phyloP scores from a whole-genome alignment of 805 yeast species.

The Kuraishia capsulata region DNA sequence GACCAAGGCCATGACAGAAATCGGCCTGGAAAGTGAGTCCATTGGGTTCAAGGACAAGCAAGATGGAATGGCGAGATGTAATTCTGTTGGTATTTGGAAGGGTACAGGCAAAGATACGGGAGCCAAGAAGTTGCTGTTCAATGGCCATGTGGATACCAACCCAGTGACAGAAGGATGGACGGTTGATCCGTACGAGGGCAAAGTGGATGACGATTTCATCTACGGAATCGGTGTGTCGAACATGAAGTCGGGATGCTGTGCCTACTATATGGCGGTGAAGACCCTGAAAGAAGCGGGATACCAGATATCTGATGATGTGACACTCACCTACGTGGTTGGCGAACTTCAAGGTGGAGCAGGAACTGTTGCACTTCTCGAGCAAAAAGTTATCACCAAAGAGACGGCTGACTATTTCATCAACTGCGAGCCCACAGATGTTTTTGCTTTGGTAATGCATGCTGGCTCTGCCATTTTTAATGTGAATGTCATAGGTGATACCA shows the following conservation, averaged over 20 bases:
- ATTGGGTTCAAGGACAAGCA: constrained; percentile 13
- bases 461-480: constrained; percentile 19
- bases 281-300: constrained; percentile 18
- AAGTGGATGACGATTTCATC: constrained; percentile 15
- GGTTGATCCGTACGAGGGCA: constrained; percentile 20
- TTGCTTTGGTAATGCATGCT: constrained; percentile 20
- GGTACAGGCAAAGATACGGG: constrained; percentile 12
- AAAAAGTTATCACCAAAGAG: constrained; percentile 13
- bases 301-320: constrained; percentile 17
- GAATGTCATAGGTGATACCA: constrained; percentile 20
- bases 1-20: constrained; percentile 14
- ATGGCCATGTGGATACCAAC: constrained; percentile 23
- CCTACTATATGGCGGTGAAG: constrained; percentile 22
- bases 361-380: constrained; percentile 17
- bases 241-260: constrained; percentile 23
- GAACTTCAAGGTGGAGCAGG: constrained; percentile 23
- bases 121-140: constrained; percentile 16
- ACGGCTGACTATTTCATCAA: constrained; percentile 20
- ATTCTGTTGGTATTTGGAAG: constrained; percentile 20
- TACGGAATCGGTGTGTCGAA: constrained; percentile 23
- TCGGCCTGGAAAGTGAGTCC: constrained; percentile 16
- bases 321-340: constrained; percentile 18
- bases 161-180: constrained; percentile 24
- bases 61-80: constrained; percentile 16
- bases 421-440: constrained; percentile 22